phyloP scores from a whole-genome alignment of 2,329 filamentous ascomycete species.

The Rhynchosporium graminicola region DNA sequence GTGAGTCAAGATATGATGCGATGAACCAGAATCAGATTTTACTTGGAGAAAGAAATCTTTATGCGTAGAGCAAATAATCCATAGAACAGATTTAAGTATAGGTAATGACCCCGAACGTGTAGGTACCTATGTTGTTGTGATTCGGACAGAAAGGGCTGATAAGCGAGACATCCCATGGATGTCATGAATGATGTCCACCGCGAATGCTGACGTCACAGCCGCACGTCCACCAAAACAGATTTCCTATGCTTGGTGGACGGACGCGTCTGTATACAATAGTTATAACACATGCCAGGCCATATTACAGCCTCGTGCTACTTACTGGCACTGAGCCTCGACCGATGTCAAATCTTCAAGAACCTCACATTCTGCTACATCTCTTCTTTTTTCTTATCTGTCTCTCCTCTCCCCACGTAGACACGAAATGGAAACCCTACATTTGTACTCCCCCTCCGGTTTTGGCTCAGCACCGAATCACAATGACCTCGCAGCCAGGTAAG shows the following conservation, averaged over 20 bases:
- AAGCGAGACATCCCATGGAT: not conserved
- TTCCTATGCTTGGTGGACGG: conserved; percentile 4
- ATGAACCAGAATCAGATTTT: too few species aligned
- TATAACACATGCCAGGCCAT: not conserved
- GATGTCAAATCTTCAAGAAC: not conserved
- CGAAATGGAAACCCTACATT: conserved; percentile 29
- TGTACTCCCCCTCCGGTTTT: conserved; percentile 25
- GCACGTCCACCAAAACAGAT: conserved; percentile 5
- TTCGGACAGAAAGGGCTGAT: not conserved
- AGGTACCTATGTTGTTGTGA: too few species aligned
- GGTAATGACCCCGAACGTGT: too few species aligned
- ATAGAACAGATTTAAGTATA: too few species aligned
- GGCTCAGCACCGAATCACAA: too few species aligned
- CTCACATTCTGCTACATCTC: not conserved
- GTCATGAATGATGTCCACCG: not conserved
- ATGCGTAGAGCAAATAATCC: too few species aligned
- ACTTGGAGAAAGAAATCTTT: too few species aligned
- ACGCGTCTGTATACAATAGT: not conserved
- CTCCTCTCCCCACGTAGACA: not conserved
- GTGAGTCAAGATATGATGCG: too few species aligned
- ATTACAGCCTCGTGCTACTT: conserved; percentile 3
- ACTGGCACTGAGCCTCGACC: not conserved
- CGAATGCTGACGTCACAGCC: conserved; percentile 9
- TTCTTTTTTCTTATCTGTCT: not conserved
- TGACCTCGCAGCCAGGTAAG: too few species aligned